Evolutionary conservation across 768 basidiomycete genomes (phyloP).

Genomic region (Tremella yokohamensis): DNA sequence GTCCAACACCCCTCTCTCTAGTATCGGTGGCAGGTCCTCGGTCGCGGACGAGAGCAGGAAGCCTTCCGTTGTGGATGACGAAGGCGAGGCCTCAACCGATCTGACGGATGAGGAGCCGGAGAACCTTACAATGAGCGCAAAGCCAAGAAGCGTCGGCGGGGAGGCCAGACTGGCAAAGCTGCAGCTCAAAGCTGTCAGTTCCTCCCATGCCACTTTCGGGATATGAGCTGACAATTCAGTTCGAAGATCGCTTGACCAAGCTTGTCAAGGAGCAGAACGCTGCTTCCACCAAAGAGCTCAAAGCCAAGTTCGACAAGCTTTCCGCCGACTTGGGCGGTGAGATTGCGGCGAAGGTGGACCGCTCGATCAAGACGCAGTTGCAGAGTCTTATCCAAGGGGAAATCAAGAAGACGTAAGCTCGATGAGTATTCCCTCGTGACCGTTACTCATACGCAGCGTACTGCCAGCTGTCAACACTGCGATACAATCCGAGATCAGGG

Average conservation of each 20-base stretch:
- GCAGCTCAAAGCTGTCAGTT: constrained; percentile 1
- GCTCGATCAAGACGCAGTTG: constrained; percentile 23
- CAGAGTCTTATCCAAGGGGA: constrained; percentile 14
- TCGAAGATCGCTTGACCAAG: constrained; percentile 32
- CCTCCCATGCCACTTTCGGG: too few relatives aligned
- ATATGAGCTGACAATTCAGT: constrained; percentile 13
- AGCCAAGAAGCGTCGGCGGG: neutral
- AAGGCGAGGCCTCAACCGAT: neutral
- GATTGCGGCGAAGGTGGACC: constrained; percentile 25
- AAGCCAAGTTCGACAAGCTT: constrained; percentile 23
- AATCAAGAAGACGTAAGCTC: constrained; percentile 30
- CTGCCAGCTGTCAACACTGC: constrained; percentile 22
- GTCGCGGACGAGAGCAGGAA: too few relatives aligned
- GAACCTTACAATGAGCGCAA: neutral
- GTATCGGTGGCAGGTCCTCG: too few relatives aligned
- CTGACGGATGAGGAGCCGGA: neutral
- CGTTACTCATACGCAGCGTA: constrained; percentile 8
- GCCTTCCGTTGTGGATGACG: too few relatives aligned
- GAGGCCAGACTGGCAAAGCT: neutral
- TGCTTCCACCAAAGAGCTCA: constrained; percentile 20
- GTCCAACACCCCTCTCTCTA: too few relatives aligned
- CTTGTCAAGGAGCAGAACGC: constrained; percentile 27
- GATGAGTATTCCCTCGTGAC: neutral
- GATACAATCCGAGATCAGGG: constrained; percentile 24
- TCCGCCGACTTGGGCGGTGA: constrained; percentile 21